Base-by-base conservation (phyloP, 805 yeast genomes). In the Starmerella gropengiesseri region DNA sequence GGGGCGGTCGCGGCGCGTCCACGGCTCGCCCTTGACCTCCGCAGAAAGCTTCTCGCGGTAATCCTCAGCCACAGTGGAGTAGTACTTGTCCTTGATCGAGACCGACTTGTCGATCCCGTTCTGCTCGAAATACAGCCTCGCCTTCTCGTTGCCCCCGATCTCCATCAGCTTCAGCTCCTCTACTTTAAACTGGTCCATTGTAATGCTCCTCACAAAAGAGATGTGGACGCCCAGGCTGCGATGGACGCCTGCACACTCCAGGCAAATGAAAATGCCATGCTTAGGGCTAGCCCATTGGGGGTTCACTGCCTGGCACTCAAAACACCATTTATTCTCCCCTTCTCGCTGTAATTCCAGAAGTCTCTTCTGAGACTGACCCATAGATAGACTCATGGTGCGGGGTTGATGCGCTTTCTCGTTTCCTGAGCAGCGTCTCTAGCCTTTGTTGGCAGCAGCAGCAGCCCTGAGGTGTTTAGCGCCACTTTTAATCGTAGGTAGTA, bases 261-360 rank as follows among this genome's bases (percentile, higher is more conserved):
- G 72, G 63, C 98, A 91, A 58, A 91, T 89, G 64, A 87, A 91
- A 47, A 91, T 82, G 47, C 98, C 98, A 64, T 89, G 86, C 63
- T 91, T 91, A 28, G 97, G 97, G 12, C 95, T 85, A 2, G 97
- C 96, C 98, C 98, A 91, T 62, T 91, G 98, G 8, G 98, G 98
- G 60, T 87, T 89, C 46, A 94, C 95, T 1, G 96, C 94, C 29
- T 68, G 71, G 64, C 98, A 91, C 61, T 91, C 98, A 61, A 85
- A 81, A 64, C 98, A 91, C 61, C 75, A 78, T 66, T 81, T 85
- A 68, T 86, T 85, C 12, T 69, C 79, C 21, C 89, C 94, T 36
- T 69, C 68, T 59, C 85, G 85, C 58, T 89, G 97, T 47, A 89
- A 65, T 32, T 77, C 77, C 52, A 60, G 51, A 40, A 63, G 58